Conservation (phyloP, 306 rosid species). For the Abrus pulchellus region DNA sequence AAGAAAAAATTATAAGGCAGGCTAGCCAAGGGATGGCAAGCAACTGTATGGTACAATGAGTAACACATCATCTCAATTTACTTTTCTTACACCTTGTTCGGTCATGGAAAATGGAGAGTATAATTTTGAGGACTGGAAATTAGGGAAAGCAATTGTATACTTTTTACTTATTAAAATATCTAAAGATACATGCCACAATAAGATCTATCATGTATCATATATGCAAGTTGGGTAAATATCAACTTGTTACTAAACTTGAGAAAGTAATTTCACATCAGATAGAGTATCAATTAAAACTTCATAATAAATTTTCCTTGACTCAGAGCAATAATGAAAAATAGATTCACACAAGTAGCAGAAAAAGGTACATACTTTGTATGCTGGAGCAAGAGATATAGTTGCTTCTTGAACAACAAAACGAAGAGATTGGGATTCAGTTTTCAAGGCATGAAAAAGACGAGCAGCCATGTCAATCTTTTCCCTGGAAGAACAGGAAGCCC, state of each 20-base stretch:
- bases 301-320: slow-evolving; percentile 11
- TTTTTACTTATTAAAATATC: background rate
- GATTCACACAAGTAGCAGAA: slow-evolving; percentile 33
- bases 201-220: background rate
- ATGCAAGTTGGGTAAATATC: slow-evolving; percentile 41
- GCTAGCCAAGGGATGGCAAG: background rate
- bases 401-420: slow-evolving; percentile 91
- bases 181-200: slow-evolving; percentile 2
- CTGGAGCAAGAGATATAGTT: slow-evolving; percentile 81
- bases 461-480: slow-evolving; percentile 88
- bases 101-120: slow-evolving; percentile 2
- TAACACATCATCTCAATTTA: slow-evolving; percentile 8
- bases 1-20: background rate
- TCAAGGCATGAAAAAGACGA: slow-evolving; percentile 86
- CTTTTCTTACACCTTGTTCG: background rate
- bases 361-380: slow-evolving; percentile 78
- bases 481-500: slow-evolving; percentile 56
- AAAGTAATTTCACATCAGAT: slow-evolving; percentile 38
- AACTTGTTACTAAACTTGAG: slow-evolving; percentile 6
- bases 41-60: background rate
- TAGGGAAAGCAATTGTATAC: slow-evolving; percentile 6
- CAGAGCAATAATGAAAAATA: slow-evolving; percentile 21
- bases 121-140: background rate
- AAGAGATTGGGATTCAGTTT: slow-evolving; percentile 79
- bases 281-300: slow-evolving; percentile 27